Evolutionary conservation across 2,329 filamentous ascomycete genomes (phyloP), one percentile per base, ranked within the genome.

Genomic region (Neopestalotiopsis sp.): DNA sequence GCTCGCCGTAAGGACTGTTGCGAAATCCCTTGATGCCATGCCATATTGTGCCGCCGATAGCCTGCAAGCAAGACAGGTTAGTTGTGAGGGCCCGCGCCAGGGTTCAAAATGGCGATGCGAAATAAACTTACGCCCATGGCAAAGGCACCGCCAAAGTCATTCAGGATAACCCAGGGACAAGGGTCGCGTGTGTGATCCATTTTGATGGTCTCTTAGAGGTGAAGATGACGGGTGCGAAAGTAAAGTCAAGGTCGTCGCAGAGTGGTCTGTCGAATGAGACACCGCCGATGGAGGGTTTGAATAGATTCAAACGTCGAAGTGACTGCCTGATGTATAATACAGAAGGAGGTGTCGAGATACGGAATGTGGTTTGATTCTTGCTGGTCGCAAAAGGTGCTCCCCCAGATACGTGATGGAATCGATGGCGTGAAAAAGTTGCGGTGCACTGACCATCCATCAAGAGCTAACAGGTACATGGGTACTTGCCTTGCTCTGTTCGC

Each of bases 111-210:
- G 10, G 61, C 61, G 28, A 34, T 71, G 42, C 70, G 71, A 40
- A 71, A 67, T 12, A 61, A 67, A 49, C 45, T 40, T 59, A 62
- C 94, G 76, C 95, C 95, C 95, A 98, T 98, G 79, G 89, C 91
- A 78, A 98, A 98, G 69, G 95, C 96, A 84, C 96, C 96, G 72
- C 96, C 96, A 80, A 98, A 98, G 85, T 99, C 96, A 84, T 95
- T 97, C 74, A 98, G 88, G 73, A 96, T 93, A 78, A 98, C 95
- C 91, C 92, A 98, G 68, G 96, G 96, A 84, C 96, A 98, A 72
- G 96, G 96, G 83, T 98, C 96, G 85, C 96, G 90, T 73, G 93
- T 92, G 87, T 98, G 96, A 90, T 99, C 95, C 92, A 97, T 96
- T 68, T 66, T 63, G 67, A 53, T 32, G 12, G 13, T 45, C 56